Percentiles rank a stretch among this genome's conserved stretches.
Conservation (phyloP, 139 green algal genomes). For the Monoraphidium neglectum region DNA sequence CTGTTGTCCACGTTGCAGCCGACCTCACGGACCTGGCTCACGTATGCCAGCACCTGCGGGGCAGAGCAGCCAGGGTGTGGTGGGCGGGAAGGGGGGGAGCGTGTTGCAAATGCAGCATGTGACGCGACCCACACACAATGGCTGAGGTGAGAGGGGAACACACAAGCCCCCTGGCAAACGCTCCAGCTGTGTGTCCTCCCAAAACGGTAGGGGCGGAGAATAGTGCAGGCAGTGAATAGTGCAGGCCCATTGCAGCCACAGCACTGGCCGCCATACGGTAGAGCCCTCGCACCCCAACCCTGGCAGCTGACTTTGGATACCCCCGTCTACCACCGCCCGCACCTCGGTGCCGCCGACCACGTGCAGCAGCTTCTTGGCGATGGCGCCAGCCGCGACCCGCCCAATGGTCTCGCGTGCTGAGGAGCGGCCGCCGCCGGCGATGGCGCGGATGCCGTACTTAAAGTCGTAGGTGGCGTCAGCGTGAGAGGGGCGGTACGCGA, state of each 20-base stretch:
- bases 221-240: too few relatives aligned
- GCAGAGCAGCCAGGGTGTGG: constrained; percentile 1
- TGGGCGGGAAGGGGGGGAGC: neutral
- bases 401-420: constrained; percentile 97
- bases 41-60: constrained; percentile 88
- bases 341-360: constrained; percentile 77
- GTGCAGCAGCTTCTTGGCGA: constrained; percentile 97
- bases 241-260: too few relatives aligned
- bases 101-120: too few relatives aligned
- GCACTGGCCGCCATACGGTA: too few relatives aligned
- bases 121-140: too few relatives aligned
- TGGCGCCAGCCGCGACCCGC: constrained; percentile 93
- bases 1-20: constrained; percentile 70
- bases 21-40: constrained; percentile 86
- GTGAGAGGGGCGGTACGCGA: constrained; percentile 93
- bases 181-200: too few relatives aligned
- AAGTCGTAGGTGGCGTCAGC: constrained; percentile 99
- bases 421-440: constrained; percentile 94
- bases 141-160: too few relatives aligned
- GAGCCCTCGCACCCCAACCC: too few relatives aligned
- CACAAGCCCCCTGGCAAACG: too few relatives aligned
- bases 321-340: neutral
- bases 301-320: neutral
- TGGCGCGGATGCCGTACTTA: constrained; percentile 98
- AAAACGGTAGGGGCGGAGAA: too few relatives aligned